Conservation (phyloP, 2,329 filamentous ascomycete species). For the Talaromyces sp. region DNA sequence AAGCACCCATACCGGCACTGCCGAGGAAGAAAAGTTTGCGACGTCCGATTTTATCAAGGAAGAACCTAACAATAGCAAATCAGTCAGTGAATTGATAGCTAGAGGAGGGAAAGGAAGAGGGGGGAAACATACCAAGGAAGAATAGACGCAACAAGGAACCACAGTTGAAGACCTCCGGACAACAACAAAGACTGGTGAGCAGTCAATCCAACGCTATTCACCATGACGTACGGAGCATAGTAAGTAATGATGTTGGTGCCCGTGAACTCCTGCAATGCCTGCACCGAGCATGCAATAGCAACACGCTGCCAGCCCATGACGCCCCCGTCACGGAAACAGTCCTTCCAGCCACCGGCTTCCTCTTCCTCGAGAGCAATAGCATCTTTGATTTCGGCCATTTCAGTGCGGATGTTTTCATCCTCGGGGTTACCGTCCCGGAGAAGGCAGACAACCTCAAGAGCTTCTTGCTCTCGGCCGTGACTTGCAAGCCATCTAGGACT, state of each 20-base stretch:
- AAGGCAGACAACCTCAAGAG: conserved; percentile 43
- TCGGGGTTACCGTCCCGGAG: conserved; percentile 47
- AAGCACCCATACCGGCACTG: conserved; percentile 50
- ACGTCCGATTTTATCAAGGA: conserved; percentile 50
- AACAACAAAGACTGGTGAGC: conserved; percentile 34
- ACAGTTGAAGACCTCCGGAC: conserved; percentile 48
- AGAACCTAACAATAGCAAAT: conserved; percentile 27
- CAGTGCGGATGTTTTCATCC: conserved; percentile 41
- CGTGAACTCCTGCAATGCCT: conserved; percentile 49
- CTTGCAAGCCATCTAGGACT: conserved; percentile 56
- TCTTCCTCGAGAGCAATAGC: conserved; percentile 44
- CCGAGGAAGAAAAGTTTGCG: conserved; percentile 68
- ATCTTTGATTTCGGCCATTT: conserved; percentile 51
- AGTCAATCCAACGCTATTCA: conserved; percentile 38
- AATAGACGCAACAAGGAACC: conserved; percentile 17
- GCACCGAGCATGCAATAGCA: conserved; percentile 53
- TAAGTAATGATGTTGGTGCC: conserved; percentile 45
- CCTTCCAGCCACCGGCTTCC: conserved; percentile 49
- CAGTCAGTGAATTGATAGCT: conserved; percentile 34
- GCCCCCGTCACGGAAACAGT: conserved; percentile 44
- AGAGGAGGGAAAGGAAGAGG: conserved; percentile 45
- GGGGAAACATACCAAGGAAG: conserved; percentile 22
- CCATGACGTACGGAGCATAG: conserved; percentile 41
- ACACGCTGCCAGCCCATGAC: conserved; percentile 55
- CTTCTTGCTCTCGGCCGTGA: conserved; percentile 51